Conservation (phyloP, 2,329 filamentous ascomycete species). For the Sporothrix euskadiensis region DNA sequence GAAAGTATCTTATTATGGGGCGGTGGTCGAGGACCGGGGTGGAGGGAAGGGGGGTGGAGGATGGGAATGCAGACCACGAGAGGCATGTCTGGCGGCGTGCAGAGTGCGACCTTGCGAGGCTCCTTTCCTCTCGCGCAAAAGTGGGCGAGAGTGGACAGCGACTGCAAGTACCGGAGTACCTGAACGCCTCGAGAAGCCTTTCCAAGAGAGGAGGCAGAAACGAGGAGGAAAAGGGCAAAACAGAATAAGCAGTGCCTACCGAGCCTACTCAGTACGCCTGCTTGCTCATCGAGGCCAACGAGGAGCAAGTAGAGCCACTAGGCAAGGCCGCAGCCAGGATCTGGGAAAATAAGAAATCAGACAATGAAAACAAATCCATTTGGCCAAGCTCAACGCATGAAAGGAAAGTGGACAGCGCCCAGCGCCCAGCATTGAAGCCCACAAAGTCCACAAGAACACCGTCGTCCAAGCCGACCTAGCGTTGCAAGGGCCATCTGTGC, state of each 20-base stretch:
- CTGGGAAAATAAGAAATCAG: slow-evolving; percentile 2
- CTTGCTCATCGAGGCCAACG: background rate
- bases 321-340: slow-evolving; percentile 8
- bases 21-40: slow-evolving; percentile 14
- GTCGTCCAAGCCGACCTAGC: background rate
- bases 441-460: background rate
- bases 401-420: background rate
- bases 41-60: background rate
- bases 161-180: background rate
- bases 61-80: slow-evolving; percentile 3
- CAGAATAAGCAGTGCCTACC: too few species aligned
- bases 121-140: background rate
- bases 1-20: slow-evolving; percentile 4
- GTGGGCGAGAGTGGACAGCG: background rate
- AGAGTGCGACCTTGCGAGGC: background rate
- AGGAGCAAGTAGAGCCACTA: background rate
- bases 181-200: slow-evolving; percentile 4
- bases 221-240: background rate
- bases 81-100: slow-evolving; percentile 12
- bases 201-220: slow-evolving; percentile 12
- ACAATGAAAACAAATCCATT: slow-evolving; percentile 4
- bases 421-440: background rate
- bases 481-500: background rate
- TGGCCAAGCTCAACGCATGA: background rate
- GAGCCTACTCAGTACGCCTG: too few species aligned